Evolutionary conservation across 2,329 filamentous ascomycete species (phyloP).

Genomic region (Cladosporium austrohemisphaericum): DNA sequence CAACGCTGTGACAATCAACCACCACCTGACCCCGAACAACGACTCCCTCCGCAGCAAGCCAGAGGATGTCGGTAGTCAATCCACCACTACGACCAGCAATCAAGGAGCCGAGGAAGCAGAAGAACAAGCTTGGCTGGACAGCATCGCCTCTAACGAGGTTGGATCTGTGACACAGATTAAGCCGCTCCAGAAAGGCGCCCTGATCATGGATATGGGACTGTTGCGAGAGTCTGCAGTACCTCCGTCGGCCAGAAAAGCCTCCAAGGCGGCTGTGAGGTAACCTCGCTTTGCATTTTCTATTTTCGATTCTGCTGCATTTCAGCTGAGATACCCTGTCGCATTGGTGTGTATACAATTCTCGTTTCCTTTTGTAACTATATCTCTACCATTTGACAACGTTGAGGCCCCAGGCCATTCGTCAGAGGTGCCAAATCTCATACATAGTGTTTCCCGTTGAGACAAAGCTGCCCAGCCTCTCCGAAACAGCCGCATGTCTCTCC

Average conservation of each 20-base stretch:
- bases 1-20: slow-evolving; percentile 34
- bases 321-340: slow-evolving; percentile 6
- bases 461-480: too few relatives aligned
- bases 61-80: slow-evolving; percentile 4
- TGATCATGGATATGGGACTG: slow-evolving; percentile 27
- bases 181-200: slow-evolving; percentile 24
- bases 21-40: slow-evolving; percentile 18
- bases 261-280: slow-evolving; percentile 4
- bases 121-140: slow-evolving; percentile 32
- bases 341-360: slow-evolving; percentile 1
- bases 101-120: slow-evolving; percentile 21
- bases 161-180: slow-evolving; percentile 24
- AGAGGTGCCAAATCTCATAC: too few relatives aligned
- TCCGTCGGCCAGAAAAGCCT: slow-evolving; percentile 7
- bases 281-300: background rate
- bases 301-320: slow-evolving; percentile 8
- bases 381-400: too few relatives aligned
- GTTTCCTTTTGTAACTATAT: too few relatives aligned
- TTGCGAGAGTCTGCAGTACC: slow-evolving; percentile 15
- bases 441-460: too few relatives aligned
- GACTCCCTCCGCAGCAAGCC: slow-evolving; percentile 17
- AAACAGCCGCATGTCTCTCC: too few relatives aligned
- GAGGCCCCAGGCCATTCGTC: too few relatives aligned
- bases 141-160: slow-evolving; percentile 24
- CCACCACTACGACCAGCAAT: slow-evolving; percentile 5